A percentile compares a stretch with the other conserved stretches of the same genome.
Conservation (phyloP, 768 basidiomycete species). For the Xanthoconium purpureum region DNA sequence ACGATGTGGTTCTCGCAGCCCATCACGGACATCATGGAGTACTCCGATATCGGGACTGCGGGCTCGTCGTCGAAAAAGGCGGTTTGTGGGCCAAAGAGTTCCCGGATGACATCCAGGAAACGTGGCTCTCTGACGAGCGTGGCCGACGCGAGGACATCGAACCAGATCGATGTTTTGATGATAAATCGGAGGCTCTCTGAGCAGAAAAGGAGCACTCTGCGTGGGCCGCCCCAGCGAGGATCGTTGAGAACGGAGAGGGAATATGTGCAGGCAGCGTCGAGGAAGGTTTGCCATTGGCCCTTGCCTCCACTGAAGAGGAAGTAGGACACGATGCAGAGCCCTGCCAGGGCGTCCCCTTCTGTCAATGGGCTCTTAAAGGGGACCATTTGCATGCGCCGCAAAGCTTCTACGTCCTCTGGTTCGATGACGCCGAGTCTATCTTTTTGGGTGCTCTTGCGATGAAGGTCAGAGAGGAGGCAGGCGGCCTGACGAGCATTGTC, state of each 20-base stretch:
- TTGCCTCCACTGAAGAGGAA: conserved; percentile 76
- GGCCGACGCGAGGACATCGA: conserved; percentile 77
- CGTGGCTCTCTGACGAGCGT: conserved; percentile 60
- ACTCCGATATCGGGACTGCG: conserved; percentile 38
- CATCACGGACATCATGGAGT: conserved; percentile 82
- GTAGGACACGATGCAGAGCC: conserved; percentile 70
- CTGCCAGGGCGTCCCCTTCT: conserved; percentile 75
- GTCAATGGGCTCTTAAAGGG: conserved; percentile 28
- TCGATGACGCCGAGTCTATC: conserved; percentile 18
- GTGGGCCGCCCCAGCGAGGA: conserved; percentile 36
- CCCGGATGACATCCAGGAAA: conserved; percentile 54
- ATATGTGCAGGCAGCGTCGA: conserved; percentile 57
- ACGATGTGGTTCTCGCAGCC: conserved; percentile 80
- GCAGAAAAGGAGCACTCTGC: conserved; percentile 45
- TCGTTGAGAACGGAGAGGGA: conserved; percentile 47
- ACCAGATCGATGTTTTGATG: conserved; percentile 83
- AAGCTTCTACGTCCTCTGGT: conserved; percentile 25
- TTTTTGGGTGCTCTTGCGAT: conserved; percentile 35
- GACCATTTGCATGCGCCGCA: conserved; percentile 23
- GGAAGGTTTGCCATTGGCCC: conserved; percentile 67
- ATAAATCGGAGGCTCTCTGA: conserved; percentile 61
- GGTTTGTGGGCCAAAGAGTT: conserved; percentile 43
- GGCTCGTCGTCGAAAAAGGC: conserved; percentile 34
- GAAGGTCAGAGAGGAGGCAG: conserved; percentile 60
- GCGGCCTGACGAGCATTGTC: conserved; percentile 55